Evolutionary conservation across 352 stramenopile genomes (phyloP).

Genomic region (Thalassiosira tumida): DNA sequence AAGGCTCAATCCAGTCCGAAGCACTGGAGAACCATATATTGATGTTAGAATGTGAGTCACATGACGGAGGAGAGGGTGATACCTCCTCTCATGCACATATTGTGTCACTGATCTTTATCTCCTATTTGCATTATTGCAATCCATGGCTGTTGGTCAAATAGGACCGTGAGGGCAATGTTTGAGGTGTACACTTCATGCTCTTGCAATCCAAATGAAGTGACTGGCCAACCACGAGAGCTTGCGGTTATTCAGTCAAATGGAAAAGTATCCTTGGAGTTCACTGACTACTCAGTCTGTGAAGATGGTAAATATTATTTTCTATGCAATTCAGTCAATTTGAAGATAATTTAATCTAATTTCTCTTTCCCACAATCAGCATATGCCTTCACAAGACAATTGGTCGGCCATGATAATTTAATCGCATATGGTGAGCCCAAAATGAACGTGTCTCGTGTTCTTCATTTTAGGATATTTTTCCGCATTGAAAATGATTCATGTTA

Average conservation of each 20-base stretch:
- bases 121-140: neutral
- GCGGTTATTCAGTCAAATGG: neutral
- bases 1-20: neutral
- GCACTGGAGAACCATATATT: neutral
- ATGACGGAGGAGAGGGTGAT: neutral
- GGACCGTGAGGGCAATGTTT: neutral
- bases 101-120: neutral
- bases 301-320: neutral
- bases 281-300: slow-evolving; percentile 7
- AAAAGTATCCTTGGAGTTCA: neutral
- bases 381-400: slow-evolving; percentile 32
- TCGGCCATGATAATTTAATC: too few relatives aligned
- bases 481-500: too few relatives aligned
- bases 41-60: neutral
- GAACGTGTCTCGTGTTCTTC: too few relatives aligned
- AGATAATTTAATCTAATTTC: neutral
- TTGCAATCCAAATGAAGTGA: neutral
- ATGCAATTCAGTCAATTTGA: neutral
- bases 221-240: neutral
- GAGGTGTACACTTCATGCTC: neutral
- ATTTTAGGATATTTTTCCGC: too few relatives aligned
- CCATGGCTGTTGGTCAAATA: neutral
- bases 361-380: slow-evolving; percentile 9
- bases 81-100: neutral
- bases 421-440: too few relatives aligned